These are phyloP conservation scores for Sporothrix humicola DNA, from an alignment of 2,329 filamentous ascomycete genomes.

Conservation along the genomic window DNA sequence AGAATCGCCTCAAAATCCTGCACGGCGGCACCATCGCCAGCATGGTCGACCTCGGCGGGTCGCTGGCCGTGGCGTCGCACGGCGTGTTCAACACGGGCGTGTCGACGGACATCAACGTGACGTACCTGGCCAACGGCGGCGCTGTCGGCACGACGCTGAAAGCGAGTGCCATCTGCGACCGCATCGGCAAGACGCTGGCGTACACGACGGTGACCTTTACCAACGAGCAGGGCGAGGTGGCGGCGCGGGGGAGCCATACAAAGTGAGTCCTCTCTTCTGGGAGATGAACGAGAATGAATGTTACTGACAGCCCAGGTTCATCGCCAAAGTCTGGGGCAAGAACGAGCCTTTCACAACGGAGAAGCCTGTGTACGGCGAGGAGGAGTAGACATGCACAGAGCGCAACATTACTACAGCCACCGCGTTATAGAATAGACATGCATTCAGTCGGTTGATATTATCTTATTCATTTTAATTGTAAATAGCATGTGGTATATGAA, in stretches of 20 bases:
- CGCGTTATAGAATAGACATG: conserved; percentile 1
- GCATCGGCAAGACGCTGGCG: conserved; percentile 69
- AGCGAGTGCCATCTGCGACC: conserved; percentile 64
- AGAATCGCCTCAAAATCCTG: conserved; percentile 78
- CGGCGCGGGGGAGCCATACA: conserved; percentile 68
- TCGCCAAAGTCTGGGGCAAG: conserved; percentile 41
- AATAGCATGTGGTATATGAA: not conserved
- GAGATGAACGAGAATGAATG: too few species aligned
- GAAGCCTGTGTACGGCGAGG: conserved; percentile 37
- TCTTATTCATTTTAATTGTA: too few species aligned
- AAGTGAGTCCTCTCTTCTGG: conserved; percentile 54
- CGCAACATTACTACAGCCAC: not conserved
- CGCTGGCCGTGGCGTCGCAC: conserved; percentile 68
- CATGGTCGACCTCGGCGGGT: conserved; percentile 71
- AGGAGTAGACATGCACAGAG: conserved; percentile 35
- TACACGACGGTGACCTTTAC: conserved; percentile 65
- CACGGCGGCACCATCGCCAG: conserved; percentile 81
- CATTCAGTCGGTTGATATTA: too few species aligned
- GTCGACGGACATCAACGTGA: conserved; percentile 70
- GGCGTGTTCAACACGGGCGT: conserved; percentile 68
- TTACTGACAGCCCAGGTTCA: conserved; percentile 36
- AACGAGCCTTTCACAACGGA: conserved; percentile 37
- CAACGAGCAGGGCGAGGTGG: conserved; percentile 63
- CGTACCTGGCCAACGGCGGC: conserved; percentile 65
- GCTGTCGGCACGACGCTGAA: conserved; percentile 61